Percentiles rank a stretch among this genome's conserved stretches.
These are phyloP conservation scores for Xanthoconium purpureum DNA, from an alignment of 768 basidiomycete species.

Conservation along the genomic window DNA sequence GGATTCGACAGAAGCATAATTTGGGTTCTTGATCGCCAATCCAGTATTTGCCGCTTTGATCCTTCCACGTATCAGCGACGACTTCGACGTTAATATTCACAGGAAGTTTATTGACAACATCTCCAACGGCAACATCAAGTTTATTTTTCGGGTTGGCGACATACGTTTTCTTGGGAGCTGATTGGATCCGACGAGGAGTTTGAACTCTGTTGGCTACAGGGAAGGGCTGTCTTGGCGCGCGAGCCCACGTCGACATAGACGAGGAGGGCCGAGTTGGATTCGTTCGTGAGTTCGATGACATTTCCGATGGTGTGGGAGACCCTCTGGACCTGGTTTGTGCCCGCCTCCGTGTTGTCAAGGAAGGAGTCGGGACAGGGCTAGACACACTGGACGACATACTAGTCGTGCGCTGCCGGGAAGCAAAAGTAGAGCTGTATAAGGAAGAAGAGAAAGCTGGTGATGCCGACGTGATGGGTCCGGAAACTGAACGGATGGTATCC, in stretches of 20 bases:
- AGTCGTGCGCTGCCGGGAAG: conserved; percentile 79
- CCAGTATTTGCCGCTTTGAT: conserved; percentile 94
- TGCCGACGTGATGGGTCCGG: conserved; percentile 56
- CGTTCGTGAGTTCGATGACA: conserved; percentile 50
- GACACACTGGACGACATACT: conserved; percentile 53
- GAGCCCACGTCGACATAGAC: conserved; percentile 63
- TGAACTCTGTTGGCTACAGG: conserved; percentile 40
- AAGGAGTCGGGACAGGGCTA: conserved; percentile 31
- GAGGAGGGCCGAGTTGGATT: conserved; percentile 40
- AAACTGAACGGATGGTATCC: conserved; percentile 60
- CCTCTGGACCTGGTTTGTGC: conserved; percentile 43
- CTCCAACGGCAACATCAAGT: conserved; percentile 88
- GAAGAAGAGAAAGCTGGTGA: conserved; percentile 31
- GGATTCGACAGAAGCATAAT: conserved; percentile 87
- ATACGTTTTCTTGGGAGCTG: conserved; percentile 60
- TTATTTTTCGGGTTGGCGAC: conserved; percentile 87
- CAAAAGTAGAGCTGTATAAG: conserved; percentile 64
- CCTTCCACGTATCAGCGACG: conserved; percentile 82
- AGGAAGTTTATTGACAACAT: conserved; percentile 85
- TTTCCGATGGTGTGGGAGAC: conserved; percentile 66
- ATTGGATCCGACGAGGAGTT: conserved; percentile 45
- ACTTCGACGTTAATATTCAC: conserved; percentile 82
- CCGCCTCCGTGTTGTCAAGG: conserved; percentile 36
- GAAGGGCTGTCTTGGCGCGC: conserved; percentile 64
- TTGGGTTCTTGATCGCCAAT: conserved; percentile 90